These are phyloP conservation scores for Tylopilus felleus DNA, from an alignment of 768 basidiomycete species.

Conservation along the genomic window DNA sequence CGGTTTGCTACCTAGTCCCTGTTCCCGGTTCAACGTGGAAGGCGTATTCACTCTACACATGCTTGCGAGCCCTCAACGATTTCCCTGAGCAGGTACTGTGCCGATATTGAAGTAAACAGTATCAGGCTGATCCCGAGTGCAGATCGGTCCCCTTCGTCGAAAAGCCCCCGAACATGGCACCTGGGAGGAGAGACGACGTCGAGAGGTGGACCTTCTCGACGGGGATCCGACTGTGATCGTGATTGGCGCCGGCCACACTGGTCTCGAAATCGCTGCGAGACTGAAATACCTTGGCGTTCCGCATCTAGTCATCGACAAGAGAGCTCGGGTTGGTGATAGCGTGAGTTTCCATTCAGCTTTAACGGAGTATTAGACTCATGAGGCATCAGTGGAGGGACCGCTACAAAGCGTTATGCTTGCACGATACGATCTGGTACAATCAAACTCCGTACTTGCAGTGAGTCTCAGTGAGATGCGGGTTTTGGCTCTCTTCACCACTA, in stretches of 20 bases:
- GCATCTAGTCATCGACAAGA: constrained; percentile 56
- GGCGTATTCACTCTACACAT: constrained; percentile 57
- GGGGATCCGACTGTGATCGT: constrained; percentile 56
- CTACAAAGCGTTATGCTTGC: constrained; percentile 56
- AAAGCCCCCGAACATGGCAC: constrained; percentile 14
- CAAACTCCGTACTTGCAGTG: constrained; percentile 56
- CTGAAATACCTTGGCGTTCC: constrained; percentile 56
- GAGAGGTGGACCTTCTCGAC: constrained; percentile 38
- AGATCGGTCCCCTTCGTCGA: not conserved
- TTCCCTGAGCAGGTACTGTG: constrained; percentile 45
- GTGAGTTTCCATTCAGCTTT: constrained; percentile 7
- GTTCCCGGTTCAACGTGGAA: constrained; percentile 47
- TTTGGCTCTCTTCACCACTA: not conserved
- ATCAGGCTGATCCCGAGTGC: not conserved
- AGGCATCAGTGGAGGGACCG: constrained; percentile 47
- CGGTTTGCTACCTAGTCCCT: constrained; percentile 53
- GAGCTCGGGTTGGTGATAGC: constrained; percentile 48
- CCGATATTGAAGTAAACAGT: not conserved
- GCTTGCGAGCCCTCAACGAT: constrained; percentile 54
- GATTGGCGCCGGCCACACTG: constrained; percentile 65
- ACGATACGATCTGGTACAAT: constrained; percentile 51
- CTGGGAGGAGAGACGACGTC: constrained; percentile 43
- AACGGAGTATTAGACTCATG: not conserved
- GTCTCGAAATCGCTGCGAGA: constrained; percentile 62
- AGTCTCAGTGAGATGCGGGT: constrained; percentile 13